Evolutionary conservation across 352 stramenopile species (phyloP), one percentile per base, ranked within the genome.

Genomic region (Ophiocytium majus): DNA sequence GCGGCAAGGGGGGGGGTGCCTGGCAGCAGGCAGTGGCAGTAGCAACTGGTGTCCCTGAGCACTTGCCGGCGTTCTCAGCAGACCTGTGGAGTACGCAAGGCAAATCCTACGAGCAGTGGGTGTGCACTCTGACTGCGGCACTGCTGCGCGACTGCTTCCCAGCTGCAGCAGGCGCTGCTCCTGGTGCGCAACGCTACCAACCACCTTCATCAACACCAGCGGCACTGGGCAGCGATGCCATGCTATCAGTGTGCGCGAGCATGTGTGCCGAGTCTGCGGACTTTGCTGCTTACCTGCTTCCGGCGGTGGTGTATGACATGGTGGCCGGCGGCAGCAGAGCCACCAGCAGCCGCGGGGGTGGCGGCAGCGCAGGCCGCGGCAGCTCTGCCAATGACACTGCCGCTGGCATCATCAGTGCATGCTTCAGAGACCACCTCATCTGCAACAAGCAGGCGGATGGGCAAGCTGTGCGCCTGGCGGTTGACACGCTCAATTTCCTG

Each of bases 291-390:
- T 85, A 50, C 19, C 43, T 85, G 0, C 74, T 85, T 1, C 81
- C 81, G 17, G 81, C 81, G 19, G 80, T 85, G 1, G n/a, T 85
- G 23, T 85, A 80, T 75, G 81, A 85, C 71, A 63, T 85, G 81
- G 81, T 85, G 81, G 74, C 63, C 10, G 76, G 63, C 14, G n/a
- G 80, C 35, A 37, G 37, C 79, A 14, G 49, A 10, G n/a, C 10
- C 78, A 43, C 34, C 37, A 76, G 50, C 32, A 33, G 17, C 23
- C 28, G 79, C 19, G n/a, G 28, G 5, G 80, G 74, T n/a, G 43
- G 66, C 10, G 81, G 80, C 35, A 37, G 37, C 79, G 31, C 23
- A 10, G n/a, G 1, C 78, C 36, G 17, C 37, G 50, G 50, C 32
- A 33, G 17, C 23, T 28, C 49, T n/a, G n/a, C 10, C 10, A 80